Conservation (phyloP, 2,329 filamentous ascomycete species). For the Exophiala sp. region DNA sequence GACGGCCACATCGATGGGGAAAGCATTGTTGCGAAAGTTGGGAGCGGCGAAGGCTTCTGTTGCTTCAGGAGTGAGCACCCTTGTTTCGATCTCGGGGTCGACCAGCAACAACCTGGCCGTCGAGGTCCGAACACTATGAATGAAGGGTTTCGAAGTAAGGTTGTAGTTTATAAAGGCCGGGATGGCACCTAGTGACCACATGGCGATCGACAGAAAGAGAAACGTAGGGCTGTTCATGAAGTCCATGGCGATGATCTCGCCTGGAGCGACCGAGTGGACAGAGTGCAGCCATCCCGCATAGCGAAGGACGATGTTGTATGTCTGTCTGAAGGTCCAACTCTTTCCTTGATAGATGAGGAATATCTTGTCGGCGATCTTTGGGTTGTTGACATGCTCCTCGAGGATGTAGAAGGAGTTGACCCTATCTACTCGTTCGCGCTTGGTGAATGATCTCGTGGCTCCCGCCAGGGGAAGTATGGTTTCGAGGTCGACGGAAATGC, state of each 20-base stretch:
- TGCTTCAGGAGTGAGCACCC: slow-evolving; percentile 46
- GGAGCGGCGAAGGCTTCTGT: slow-evolving; percentile 38
- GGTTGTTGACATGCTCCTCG: slow-evolving; percentile 61
- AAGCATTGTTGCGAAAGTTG: slow-evolving; percentile 37
- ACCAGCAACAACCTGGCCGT: slow-evolving; percentile 66
- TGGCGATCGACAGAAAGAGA: slow-evolving; percentile 68
- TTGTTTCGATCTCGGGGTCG: slow-evolving; percentile 60
- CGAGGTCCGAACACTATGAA: slow-evolving; percentile 70
- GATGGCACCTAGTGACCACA: slow-evolving; percentile 79
- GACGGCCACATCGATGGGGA: slow-evolving; percentile 56
- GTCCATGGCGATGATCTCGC: slow-evolving; percentile 76
- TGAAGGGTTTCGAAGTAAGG: slow-evolving; percentile 64
- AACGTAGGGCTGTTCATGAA: slow-evolving; percentile 79
- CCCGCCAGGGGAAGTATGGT: slow-evolving; percentile 57
- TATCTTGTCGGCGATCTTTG: slow-evolving; percentile 47
- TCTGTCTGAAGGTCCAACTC: slow-evolving; percentile 70
- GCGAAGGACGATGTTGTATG: slow-evolving; percentile 66
- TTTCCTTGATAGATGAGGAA: slow-evolving; percentile 68
- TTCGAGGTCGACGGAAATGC: slow-evolving; percentile 60
- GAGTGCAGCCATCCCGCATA: slow-evolving; percentile 73
- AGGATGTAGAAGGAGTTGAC: slow-evolving; percentile 72
- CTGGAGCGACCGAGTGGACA: slow-evolving; percentile 59
- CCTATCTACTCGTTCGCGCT: slow-evolving; percentile 54
- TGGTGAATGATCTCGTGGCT: slow-evolving; percentile 41
- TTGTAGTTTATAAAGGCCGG: slow-evolving; percentile 88